These are phyloP conservation scores for Entamoeba dispar DNA, from an alignment of 208 protist species.

Conservation along the genomic window DNA sequence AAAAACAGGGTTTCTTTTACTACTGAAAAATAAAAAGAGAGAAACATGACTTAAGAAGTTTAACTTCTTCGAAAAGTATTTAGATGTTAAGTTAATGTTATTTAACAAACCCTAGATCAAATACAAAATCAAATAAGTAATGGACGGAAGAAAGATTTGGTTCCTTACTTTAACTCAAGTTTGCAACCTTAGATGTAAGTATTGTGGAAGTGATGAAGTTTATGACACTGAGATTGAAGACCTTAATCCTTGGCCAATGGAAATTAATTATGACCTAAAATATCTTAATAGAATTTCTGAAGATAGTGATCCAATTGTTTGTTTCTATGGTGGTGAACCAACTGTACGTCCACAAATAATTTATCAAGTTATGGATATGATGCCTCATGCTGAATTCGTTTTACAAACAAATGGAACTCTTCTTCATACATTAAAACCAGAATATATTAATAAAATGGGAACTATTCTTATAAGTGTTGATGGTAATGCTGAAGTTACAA, in stretches of 20 bases:
- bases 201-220: neutral
- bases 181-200: neutral
- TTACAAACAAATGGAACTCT: conserved; percentile 27
- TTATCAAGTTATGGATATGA: neutral
- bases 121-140: neutral
- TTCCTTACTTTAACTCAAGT: neutral
- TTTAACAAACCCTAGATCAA: neutral
- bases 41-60: no score
- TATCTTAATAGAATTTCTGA: neutral
- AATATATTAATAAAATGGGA: conserved; percentile 9
- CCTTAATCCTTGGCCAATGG: neutral
- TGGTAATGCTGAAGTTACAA: conserved; percentile 4
- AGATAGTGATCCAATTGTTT: neutral
- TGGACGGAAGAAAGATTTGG: neutral
- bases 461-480: conserved; percentile 28
- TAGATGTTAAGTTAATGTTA: neutral
- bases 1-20: no score
- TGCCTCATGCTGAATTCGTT: conserved; percentile 14
- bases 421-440: conserved; percentile 8
- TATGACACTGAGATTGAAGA: neutral
- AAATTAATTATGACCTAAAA: neutral
- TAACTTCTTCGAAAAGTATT: no score
- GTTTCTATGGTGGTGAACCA: conserved; percentile 32
- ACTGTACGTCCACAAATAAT: conserved; percentile 13
- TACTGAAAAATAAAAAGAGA: no score